Percentiles rank a stretch among this genome's conserved stretches.
Conservation (phyloP, 1,284 basidiomycete genomes). For the Rhodotorula mucilaginosa region DNA sequence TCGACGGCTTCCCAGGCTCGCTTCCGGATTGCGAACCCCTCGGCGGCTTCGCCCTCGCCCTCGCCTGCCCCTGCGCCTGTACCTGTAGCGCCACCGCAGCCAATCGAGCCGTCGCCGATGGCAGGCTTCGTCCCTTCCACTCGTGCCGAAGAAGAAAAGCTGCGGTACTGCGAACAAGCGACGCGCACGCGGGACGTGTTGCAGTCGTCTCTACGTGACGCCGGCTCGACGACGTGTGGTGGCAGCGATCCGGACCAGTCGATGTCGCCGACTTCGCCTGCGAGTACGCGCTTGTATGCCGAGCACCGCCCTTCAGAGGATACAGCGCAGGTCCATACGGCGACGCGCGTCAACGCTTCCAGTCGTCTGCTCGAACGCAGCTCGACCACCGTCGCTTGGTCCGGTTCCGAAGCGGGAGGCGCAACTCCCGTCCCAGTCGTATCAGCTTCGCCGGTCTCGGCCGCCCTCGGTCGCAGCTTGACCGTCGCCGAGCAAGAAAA, state of each 20-base stretch:
- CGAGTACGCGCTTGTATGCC: neutral
- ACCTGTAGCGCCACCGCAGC: neutral
- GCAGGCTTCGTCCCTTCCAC: neutral
- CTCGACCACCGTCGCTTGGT: slow-evolving; percentile 17
- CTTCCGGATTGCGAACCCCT: neutral
- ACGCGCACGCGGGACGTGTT: slow-evolving; percentile 15
- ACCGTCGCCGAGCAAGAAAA: slow-evolving; percentile 30
- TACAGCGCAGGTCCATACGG: neutral
- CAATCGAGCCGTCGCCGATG: neutral
- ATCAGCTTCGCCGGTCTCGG: neutral
- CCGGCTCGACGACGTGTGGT: neutral
- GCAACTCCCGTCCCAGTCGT: neutral
- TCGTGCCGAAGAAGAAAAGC: slow-evolving; percentile 26
- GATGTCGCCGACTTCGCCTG: neutral
- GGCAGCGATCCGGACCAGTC: neutral
- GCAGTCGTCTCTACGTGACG: slow-evolving; percentile 4
- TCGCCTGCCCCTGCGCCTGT: neutral
- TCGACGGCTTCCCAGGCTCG: neutral
- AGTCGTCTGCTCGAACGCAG: slow-evolving; percentile 4
- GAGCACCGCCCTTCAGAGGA: neutral
- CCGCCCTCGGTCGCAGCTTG: slow-evolving; percentile 18
- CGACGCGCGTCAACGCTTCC: neutral
- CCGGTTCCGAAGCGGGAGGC: slow-evolving; percentile 18
- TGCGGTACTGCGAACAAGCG: slow-evolving; percentile 17
- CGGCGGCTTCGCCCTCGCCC: neutral